Percentiles rank a stretch among this genome's conserved stretches.
These are phyloP conservation scores for Aspergillus sp. DNA, from an alignment of 2,329 filamentous ascomycete genomes.

Conservation along the genomic window DNA sequence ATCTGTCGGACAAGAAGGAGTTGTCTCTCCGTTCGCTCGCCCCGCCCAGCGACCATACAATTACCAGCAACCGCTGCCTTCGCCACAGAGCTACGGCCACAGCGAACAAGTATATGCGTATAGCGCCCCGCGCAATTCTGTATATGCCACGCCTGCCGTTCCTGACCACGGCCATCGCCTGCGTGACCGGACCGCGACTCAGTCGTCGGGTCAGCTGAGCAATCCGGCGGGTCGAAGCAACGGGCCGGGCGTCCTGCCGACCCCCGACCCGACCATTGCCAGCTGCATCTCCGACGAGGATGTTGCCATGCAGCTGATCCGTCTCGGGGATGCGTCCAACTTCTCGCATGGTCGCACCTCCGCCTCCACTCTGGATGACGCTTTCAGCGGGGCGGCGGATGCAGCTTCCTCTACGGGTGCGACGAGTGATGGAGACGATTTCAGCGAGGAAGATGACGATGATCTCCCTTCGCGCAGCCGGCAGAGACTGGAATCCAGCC, in stretches of 20 bases:
- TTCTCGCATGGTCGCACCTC: conserved; percentile 91
- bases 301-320: conserved; percentile 94
- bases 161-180: conserved; percentile 62
- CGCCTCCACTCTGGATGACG: conserved; percentile 89
- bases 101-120: conserved; percentile 42
- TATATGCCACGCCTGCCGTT: conserved; percentile 62
- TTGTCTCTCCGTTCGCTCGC: conserved; percentile 68
- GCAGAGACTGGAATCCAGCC: conserved; percentile 42
- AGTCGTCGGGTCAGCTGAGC: conserved; percentile 41
- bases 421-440: conserved; percentile 71
- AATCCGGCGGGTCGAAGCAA: conserved; percentile 39
- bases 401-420: conserved; percentile 80
- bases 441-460: conserved; percentile 62
- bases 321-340: conserved; percentile 89
- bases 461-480: conserved; percentile 49
- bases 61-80: conserved; percentile 75
- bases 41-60: conserved; percentile 77
- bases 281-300: conserved; percentile 98
- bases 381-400: conserved; percentile 86
- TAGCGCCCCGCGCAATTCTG: conserved; percentile 32
- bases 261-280: conserved; percentile 93
- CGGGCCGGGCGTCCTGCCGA: conserved; percentile 70
- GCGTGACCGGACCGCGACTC: conserved; percentile 62
- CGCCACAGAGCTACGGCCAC: conserved; percentile 74
- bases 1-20: conserved; percentile 69